phyloP scores from a whole-genome alignment of 495 filamentous ascomycete species.

The Annulohypoxylon bovei region DNA sequence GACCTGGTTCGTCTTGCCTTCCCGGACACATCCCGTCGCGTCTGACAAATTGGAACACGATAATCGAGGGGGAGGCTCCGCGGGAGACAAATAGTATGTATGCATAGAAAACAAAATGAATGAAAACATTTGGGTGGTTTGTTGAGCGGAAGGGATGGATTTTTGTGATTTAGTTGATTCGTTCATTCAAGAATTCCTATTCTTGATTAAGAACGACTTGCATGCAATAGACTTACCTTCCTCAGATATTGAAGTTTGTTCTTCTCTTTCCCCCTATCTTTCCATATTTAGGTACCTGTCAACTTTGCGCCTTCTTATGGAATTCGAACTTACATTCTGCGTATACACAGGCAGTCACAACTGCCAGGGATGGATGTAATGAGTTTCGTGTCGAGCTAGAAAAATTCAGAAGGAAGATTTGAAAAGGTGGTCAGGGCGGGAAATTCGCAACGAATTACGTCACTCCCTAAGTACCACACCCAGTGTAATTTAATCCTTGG shows the following conservation, averaged over 20 bases:
- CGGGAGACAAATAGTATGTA: constrained; percentile 6
- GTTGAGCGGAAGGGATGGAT: not conserved
- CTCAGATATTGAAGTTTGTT: not conserved
- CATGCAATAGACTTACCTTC: constrained; percentile 11
- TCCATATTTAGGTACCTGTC: not conserved
- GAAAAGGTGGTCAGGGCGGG: constrained; percentile 34
- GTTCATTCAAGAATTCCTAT: constrained; percentile 3
- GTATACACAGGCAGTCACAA: not conserved
- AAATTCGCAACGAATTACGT: constrained; percentile 47
- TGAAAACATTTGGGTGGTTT: not conserved
- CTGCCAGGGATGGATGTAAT: constrained; percentile 9
- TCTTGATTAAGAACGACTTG: constrained; percentile 6
- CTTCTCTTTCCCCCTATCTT: not conserved
- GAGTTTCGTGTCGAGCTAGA: constrained; percentile 13
- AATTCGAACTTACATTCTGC: constrained; percentile 7
- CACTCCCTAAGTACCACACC: constrained; percentile 46
- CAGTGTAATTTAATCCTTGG: constrained; percentile 29
- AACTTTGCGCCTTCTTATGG: constrained; percentile 25
- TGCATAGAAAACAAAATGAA: constrained; percentile 12
- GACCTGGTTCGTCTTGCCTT: constrained; percentile 22
- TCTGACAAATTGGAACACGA: constrained; percentile 45
- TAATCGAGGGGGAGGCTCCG: constrained; percentile 33
- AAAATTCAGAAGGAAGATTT: constrained; percentile 33
- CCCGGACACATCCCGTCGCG: constrained; percentile 24
- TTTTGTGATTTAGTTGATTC: constrained; percentile 2